phyloP scores from a whole-genome alignment of 140 eudicot species.

The Ambrosia hybrid region DNA sequence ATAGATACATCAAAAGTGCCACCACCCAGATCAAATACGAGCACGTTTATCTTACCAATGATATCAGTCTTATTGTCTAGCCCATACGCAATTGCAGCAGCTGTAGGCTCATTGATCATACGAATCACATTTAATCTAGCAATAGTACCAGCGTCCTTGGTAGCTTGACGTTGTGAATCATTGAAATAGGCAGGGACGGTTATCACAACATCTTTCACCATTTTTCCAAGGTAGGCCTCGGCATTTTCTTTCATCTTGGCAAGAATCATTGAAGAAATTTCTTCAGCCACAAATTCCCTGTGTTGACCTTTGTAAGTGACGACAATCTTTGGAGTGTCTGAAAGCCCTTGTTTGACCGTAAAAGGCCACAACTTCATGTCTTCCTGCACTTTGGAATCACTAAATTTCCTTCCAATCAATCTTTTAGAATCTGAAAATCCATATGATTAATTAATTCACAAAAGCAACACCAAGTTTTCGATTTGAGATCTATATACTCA shows the following conservation, averaged over 20 bases:
- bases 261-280: slow-evolving; percentile 8
- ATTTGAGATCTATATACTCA: no score
- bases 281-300: slow-evolving; percentile 8
- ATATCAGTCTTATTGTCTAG: not conserved
- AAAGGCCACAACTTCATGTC: slow-evolving; percentile 21
- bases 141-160: no score
- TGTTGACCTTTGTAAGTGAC: not conserved
- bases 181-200: slow-evolving; percentile 19
- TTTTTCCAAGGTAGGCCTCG: not conserved
- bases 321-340: slow-evolving; percentile 14
- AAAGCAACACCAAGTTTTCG: no score
- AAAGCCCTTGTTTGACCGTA: not conserved
- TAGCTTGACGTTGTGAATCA: not conserved
- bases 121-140: no score
- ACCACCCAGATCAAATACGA: no score
- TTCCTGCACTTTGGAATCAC: not conserved
- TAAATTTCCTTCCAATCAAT: slow-evolving; percentile 21
- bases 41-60: not conserved
- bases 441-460: no score
- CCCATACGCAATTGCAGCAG: slow-evolving; percentile 21
- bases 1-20: slow-evolving; percentile 8
- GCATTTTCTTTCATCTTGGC: not conserved
- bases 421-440: slow-evolving; percentile 18
- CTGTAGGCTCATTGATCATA: slow-evolving; percentile 13
- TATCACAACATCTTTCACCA: slow-evolving; percentile 3